Evolutionary conservation across 2,329 filamentous ascomycete species (phyloP).

Genomic region (Phaeosphaeriaceae sp.): DNA sequence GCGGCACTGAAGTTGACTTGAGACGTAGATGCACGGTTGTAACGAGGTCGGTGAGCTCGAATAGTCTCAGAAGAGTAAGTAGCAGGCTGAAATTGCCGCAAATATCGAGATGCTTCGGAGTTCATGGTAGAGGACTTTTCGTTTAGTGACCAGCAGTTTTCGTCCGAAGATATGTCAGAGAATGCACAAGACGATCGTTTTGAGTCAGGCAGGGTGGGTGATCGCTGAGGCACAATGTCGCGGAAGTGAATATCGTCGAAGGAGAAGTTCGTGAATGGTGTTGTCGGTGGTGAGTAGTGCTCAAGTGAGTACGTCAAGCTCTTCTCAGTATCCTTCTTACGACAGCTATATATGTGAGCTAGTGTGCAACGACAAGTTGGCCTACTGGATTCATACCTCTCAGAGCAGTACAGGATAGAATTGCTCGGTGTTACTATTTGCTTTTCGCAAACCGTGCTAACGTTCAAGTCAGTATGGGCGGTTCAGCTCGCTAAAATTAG

Average conservation of each 20-base stretch:
- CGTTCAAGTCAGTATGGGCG: slow-evolving; percentile 10
- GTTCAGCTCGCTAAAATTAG: neutral
- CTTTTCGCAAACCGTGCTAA: slow-evolving; percentile 69
- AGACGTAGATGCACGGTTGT: slow-evolving; percentile 44
- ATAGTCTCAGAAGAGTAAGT: slow-evolving; percentile 30
- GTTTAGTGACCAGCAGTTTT: slow-evolving; percentile 33
- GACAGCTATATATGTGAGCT: slow-evolving; percentile 48
- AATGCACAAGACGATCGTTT: slow-evolving; percentile 51
- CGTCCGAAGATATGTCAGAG: slow-evolving; percentile 52
- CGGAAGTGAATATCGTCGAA: slow-evolving; percentile 48
- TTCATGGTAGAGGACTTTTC: slow-evolving; percentile 36
- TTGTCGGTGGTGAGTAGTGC: slow-evolving; percentile 45
- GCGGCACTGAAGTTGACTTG: slow-evolving; percentile 46
- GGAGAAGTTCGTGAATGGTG: slow-evolving; percentile 46
- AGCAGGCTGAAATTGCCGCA: slow-evolving; percentile 50
- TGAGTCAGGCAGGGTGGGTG: slow-evolving; percentile 51
- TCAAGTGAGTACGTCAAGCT: slow-evolving; percentile 36
- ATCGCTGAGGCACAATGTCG: slow-evolving; percentile 57
- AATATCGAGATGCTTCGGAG: slow-evolving; percentile 51
- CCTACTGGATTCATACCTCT: slow-evolving; percentile 54
- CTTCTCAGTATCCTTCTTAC: slow-evolving; percentile 54
- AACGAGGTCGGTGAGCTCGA: slow-evolving; percentile 42
- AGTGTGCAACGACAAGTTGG: slow-evolving; percentile 9
- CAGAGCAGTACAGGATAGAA: slow-evolving; percentile 68
- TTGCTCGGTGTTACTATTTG: slow-evolving; percentile 69